These are phyloP conservation scores for Botrytis elliptica DNA, from an alignment of 2,329 filamentous ascomycete genomes.

Conservation along the genomic window DNA sequence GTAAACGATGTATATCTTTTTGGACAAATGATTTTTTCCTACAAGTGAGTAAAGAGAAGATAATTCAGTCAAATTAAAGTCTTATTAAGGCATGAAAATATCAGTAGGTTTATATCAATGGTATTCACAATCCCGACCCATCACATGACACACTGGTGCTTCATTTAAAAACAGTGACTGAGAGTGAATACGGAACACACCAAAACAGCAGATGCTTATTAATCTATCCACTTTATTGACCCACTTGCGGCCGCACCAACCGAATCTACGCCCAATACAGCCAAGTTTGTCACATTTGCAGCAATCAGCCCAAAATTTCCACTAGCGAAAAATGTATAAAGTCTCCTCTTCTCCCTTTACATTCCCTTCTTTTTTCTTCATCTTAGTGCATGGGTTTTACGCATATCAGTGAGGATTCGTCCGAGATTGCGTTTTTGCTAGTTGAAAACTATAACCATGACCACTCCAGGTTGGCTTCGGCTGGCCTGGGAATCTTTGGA, in stretches of 20 bases:
- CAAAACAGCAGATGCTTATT: not conserved
- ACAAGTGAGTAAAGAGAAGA: not conserved
- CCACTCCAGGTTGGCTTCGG: constrained; percentile 68
- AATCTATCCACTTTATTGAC: accelerated
- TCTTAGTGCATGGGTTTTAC: constrained; percentile 57
- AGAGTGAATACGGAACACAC: not conserved
- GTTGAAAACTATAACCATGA: constrained; percentile 57
- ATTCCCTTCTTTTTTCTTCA: constrained; percentile 45
- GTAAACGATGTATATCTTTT: not conserved
- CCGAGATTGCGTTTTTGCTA: constrained; percentile 87
- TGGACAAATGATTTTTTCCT: not conserved
- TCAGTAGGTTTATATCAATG: not conserved
- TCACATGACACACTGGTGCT: not conserved
- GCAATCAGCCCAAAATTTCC: not conserved
- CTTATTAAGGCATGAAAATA: not conserved
- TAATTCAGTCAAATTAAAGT: not conserved
- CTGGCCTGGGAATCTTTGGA: constrained; percentile 80
- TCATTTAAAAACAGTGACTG: not conserved
- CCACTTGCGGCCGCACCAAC: not conserved
- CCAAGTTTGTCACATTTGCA: constrained; percentile 20
- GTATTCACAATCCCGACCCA: not conserved
- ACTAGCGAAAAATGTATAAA: constrained; percentile 15
- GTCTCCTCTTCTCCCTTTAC: constrained; percentile 9
- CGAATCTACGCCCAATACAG: not conserved
- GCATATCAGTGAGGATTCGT: constrained; percentile 84